Evolutionary conservation across 371 early-diverging fungal species (phyloP).

Genomic region (Circinella minor): DNA sequence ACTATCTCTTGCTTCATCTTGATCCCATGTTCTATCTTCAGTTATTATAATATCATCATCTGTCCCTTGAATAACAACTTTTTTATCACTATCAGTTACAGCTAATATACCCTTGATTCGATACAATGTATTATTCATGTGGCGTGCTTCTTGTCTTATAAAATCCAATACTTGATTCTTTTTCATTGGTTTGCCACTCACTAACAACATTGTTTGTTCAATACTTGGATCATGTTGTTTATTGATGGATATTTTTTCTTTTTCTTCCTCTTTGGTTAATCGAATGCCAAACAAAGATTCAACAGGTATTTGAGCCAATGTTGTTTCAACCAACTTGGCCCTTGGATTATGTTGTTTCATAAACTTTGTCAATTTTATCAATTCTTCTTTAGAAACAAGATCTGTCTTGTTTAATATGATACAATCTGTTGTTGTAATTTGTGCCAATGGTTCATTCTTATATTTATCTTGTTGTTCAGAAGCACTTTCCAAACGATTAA

Average conservation of each 20-base stretch:
- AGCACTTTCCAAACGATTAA: constrained; percentile 5
- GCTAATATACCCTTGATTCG: constrained; percentile 41
- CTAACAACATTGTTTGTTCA: constrained; percentile 34
- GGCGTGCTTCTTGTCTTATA: constrained; percentile 14
- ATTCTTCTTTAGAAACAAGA: constrained; percentile 18
- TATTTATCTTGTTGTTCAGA: constrained; percentile 29
- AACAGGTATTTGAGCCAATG: constrained; percentile 25
- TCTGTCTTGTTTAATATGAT: constrained; percentile 46
- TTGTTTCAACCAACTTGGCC: constrained; percentile 20
- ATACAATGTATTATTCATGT: constrained; percentile 20
- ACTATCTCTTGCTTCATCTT: constrained; percentile 29
- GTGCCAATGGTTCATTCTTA: constrained; percentile 44
- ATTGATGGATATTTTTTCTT: neutral
- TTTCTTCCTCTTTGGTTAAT: neutral
- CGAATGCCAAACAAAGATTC: constrained; percentile 24
- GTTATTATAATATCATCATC: constrained; percentile 23
- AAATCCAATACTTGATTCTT: constrained; percentile 19
- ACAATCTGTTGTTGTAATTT: constrained; percentile 35
- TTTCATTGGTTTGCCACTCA: constrained; percentile 26
- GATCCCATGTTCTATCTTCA: constrained; percentile 27
- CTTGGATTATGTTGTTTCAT: constrained; percentile 25
- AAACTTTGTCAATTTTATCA: constrained; percentile 16
- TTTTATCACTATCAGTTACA: constrained; percentile 18
- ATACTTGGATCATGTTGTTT: constrained; percentile 39
- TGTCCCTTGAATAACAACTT: constrained; percentile 38